These are phyloP conservation scores for Fagus sylvatica DNA, from an alignment of 306 rosid genomes.

Conservation along the genomic window DNA sequence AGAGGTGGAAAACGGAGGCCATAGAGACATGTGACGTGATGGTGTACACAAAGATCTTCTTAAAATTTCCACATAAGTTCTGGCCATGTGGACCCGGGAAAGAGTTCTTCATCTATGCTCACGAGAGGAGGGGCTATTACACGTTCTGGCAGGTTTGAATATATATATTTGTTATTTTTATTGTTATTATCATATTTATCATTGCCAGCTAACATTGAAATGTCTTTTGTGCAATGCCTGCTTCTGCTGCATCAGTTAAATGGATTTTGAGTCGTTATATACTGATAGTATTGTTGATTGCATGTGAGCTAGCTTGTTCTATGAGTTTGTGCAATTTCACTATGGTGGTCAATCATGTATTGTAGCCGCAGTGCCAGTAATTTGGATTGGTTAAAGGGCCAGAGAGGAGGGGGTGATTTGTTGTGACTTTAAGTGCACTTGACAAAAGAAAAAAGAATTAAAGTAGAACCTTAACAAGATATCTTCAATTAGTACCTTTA, in stretches of 20 bases:
- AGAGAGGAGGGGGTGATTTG: too few relatives aligned
- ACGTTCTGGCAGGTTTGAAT: constrained; percentile 97
- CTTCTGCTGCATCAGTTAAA: background rate
- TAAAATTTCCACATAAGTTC: constrained; percentile 81
- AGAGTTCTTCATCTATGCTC: constrained; percentile 97
- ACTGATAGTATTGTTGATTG: background rate
- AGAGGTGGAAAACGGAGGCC: constrained; percentile 94
- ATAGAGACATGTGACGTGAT: constrained; percentile 82
- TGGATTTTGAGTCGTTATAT: background rate
- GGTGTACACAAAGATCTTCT: constrained; percentile 94
- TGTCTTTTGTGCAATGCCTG: background rate
- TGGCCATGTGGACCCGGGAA: constrained; percentile 94
- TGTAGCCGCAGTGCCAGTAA: background rate
- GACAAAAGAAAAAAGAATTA: background rate
- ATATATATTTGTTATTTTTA: background rate
- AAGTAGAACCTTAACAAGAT: background rate
- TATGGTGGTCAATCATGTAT: background rate
- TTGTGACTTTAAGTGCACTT: too few relatives aligned
- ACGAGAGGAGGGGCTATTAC: constrained; percentile 92
- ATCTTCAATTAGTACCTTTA: background rate
- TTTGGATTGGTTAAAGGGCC: background rate
- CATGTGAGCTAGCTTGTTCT: background rate
- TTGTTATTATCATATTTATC: background rate
- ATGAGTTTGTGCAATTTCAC: background rate
- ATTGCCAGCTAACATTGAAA: constrained; percentile 26